Conservation (phyloP, 352 stramenopile genomes). For the Globisporangium camurandrum region DNA sequence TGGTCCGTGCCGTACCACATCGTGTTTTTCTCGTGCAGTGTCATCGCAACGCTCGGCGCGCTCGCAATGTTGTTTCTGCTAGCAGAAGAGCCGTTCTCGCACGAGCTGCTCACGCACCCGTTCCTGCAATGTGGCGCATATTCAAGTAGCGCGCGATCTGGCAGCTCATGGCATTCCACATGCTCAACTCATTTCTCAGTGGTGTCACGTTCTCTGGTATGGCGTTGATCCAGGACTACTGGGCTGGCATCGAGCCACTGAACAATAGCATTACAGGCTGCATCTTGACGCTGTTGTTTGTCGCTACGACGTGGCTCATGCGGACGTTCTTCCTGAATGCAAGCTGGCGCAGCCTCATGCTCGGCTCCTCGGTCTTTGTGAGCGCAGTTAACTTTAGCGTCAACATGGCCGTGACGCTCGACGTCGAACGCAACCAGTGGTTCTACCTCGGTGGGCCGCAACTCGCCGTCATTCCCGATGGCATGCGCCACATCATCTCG, state of each 20-base stretch:
- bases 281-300: constrained; percentile 38
- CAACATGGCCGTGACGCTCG: constrained; percentile 44
- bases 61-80: constrained; percentile 35
- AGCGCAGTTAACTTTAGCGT: constrained; percentile 37
- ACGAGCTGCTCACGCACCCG: constrained; percentile 25
- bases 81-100: constrained; percentile 27
- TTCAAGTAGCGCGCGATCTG: constrained; percentile 66
- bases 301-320: constrained; percentile 47
- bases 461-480: constrained; percentile 45
- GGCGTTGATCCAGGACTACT: constrained; percentile 50
- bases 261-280: constrained; percentile 48
- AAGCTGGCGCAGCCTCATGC: constrained; percentile 53
- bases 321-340: constrained; percentile 48
- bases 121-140: constrained; percentile 58
- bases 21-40: constrained; percentile 47
- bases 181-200: constrained; percentile 58
- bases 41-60: constrained; percentile 26
- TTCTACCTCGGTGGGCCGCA: constrained; percentile 60
- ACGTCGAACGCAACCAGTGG: constrained; percentile 57
- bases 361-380: constrained; percentile 33
- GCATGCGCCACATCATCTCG: constrained; percentile 50
- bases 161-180: constrained; percentile 60
- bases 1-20: constrained; percentile 42
- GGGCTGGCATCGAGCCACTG: constrained; percentile 43
- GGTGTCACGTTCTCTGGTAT: constrained; percentile 45